Evolutionary conservation across 495 filamentous ascomycete genomes (phyloP).

Genomic region (Podospora pseudocomata): DNA sequence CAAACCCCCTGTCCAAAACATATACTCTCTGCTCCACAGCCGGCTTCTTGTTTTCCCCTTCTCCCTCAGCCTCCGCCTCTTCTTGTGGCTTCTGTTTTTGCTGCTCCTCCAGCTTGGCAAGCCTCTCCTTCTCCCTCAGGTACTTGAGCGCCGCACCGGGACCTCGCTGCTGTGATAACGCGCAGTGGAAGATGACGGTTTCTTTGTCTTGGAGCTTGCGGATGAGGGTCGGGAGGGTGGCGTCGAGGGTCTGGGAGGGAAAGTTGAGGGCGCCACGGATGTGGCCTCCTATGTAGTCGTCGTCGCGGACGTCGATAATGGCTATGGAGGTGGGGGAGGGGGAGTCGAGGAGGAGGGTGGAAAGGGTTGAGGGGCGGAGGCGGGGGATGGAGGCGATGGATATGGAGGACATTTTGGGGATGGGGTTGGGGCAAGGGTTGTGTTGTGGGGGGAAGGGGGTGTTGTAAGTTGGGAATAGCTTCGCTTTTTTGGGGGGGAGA

Average conservation of each 20-base stretch:
- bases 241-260: slow-evolving; percentile 68
- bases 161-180: slow-evolving; percentile 84
- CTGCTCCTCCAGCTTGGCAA: slow-evolving; percentile 21
- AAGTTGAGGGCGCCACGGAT: slow-evolving; percentile 73
- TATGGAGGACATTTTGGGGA: slow-evolving; percentile 36
- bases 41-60: slow-evolving; percentile 21
- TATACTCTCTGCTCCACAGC: slow-evolving; percentile 62
- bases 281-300: slow-evolving; percentile 90
- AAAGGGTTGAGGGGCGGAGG: slow-evolving; percentile 60
- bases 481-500: background rate
- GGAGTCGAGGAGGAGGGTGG: slow-evolving; percentile 46
- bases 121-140: slow-evolving; percentile 57
- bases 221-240: slow-evolving; percentile 74
- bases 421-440: background rate
- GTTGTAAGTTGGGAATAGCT: background rate
- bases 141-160: slow-evolving; percentile 68
- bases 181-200: slow-evolving; percentile 90
- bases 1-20: slow-evolving; percentile 83
- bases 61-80: slow-evolving; percentile 12
- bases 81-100: slow-evolving; percentile 5
- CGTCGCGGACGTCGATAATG: slow-evolving; percentile 86
- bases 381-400: slow-evolving; percentile 56
- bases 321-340: slow-evolving; percentile 48
- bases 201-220: slow-evolving; percentile 73
- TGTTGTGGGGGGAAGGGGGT: background rate